phyloP scores from a whole-genome alignment of 2,329 filamentous ascomycete genomes.

The Akanthomyces dipterigenus region DNA sequence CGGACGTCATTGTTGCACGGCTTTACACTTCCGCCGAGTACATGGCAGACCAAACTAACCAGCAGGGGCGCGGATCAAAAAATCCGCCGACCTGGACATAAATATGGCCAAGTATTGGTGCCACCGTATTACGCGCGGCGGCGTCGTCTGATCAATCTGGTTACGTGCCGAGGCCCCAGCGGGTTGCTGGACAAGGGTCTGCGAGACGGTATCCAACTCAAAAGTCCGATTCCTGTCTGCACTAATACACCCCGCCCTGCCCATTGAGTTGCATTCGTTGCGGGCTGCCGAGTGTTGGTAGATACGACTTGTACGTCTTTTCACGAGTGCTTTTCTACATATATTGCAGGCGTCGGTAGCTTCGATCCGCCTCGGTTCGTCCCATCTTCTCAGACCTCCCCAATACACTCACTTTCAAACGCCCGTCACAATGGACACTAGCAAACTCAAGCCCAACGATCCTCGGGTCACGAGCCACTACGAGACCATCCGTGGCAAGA shows the following conservation, averaged over 20 bases:
- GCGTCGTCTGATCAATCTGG: background rate
- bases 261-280: background rate
- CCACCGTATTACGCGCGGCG: background rate
- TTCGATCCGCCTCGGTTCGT: background rate
- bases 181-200: background rate
- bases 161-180: background rate
- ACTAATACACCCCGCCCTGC: constrained; percentile 1
- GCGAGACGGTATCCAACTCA: background rate
- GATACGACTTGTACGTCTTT: background rate
- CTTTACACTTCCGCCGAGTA: background rate
- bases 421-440: constrained; percentile 37
- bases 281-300: background rate
- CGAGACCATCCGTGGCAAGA: constrained; percentile 39
- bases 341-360: background rate
- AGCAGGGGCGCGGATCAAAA: background rate
- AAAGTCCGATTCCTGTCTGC: constrained; percentile 8
- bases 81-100: background rate
- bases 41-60: background rate
- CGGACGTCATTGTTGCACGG: constrained; percentile 1
- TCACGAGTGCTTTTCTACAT: background rate
- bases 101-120: background rate
- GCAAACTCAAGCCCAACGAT: constrained; percentile 58
- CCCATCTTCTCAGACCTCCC: background rate
- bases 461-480: constrained; percentile 24
- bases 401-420: background rate